These are phyloP conservation scores for Aureobasidium sp. DNA, from an alignment of 2,329 filamentous ascomycete species.

Conservation along the genomic window DNA sequence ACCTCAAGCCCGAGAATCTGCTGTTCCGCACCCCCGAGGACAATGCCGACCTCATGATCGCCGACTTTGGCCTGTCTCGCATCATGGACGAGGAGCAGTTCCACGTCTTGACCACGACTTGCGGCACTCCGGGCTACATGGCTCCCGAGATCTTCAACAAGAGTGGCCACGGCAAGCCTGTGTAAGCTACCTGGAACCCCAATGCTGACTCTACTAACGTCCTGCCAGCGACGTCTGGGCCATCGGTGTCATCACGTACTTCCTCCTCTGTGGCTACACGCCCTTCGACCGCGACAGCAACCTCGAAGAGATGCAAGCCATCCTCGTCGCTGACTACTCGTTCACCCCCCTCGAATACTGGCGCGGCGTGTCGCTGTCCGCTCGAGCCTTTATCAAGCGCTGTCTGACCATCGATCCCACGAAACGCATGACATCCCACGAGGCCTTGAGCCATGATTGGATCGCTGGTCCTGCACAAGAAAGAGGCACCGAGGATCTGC, in stretches of 20 bases:
- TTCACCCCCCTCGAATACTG: constrained; percentile 95
- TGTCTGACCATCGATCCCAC: constrained; percentile 88
- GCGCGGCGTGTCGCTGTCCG: constrained; percentile 76
- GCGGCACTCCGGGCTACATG: constrained; percentile 98
- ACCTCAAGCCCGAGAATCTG: constrained; percentile 95
- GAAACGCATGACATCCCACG: constrained; percentile 85
- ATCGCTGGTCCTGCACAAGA: constrained; percentile 51
- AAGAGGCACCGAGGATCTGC: constrained; percentile 46
- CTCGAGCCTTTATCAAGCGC: constrained; percentile 84
- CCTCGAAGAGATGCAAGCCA: constrained; percentile 99
- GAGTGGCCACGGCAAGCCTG: constrained; percentile 93
- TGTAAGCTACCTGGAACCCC: constrained; percentile 43
- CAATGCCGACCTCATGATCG: constrained; percentile 92
- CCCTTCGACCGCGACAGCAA: constrained; percentile 97
- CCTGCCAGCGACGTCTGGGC: constrained; percentile 77
- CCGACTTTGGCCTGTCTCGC: constrained; percentile 88
- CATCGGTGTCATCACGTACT: constrained; percentile 97
- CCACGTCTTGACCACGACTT: constrained; percentile 94
- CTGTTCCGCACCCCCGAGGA: constrained; percentile 96
- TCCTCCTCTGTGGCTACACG: constrained; percentile 94
- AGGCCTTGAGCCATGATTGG: constrained; percentile 59
- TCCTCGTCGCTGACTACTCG: constrained; percentile 90
- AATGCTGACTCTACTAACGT: background rate
- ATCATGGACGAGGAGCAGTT: constrained; percentile 99
- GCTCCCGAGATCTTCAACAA: constrained; percentile 99